Evolutionary conservation across 768 basidiomycete genomes (phyloP).

Genomic region (Collybia sp.): DNA sequence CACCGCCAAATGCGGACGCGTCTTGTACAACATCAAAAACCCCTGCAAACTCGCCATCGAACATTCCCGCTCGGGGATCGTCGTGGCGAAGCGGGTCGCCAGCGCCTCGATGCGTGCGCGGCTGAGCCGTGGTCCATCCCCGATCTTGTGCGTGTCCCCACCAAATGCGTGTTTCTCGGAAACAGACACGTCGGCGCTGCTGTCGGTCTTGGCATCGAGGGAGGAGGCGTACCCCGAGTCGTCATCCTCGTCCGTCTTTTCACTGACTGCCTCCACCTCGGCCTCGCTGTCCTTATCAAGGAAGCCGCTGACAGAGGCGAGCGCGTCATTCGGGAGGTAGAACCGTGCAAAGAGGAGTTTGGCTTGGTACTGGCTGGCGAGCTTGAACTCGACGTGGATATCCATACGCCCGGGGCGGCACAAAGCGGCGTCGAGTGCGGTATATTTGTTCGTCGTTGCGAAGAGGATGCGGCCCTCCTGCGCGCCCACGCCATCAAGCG

Average conservation of each 20-base stretch:
- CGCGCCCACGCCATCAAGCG: slow-evolving; percentile 63
- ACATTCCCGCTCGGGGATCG: slow-evolving; percentile 31
- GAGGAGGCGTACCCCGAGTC: neutral
- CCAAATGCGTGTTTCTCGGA: neutral
- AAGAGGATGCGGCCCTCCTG: slow-evolving; percentile 68
- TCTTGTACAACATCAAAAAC: slow-evolving; percentile 59
- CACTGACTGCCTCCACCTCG: slow-evolving; percentile 15
- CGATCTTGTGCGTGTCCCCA: slow-evolving; percentile 20
- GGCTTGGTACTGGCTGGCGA: slow-evolving; percentile 56
- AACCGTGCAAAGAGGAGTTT: slow-evolving; percentile 55
- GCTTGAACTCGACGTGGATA: slow-evolving; percentile 58
- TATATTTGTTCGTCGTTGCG: slow-evolving; percentile 67
- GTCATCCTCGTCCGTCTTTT: slow-evolving; percentile 1
- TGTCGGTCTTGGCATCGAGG: neutral
- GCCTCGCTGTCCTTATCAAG: slow-evolving; percentile 15
- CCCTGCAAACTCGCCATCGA: slow-evolving; percentile 35
- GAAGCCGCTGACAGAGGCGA: slow-evolving; percentile 9
- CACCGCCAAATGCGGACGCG: slow-evolving; percentile 45
- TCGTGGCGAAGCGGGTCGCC: slow-evolving; percentile 42
- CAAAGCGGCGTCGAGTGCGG: slow-evolving; percentile 56
- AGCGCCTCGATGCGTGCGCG: slow-evolving; percentile 28
- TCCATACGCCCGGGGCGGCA: slow-evolving; percentile 69
- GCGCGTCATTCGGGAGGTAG: slow-evolving; percentile 35
- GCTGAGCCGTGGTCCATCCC: slow-evolving; percentile 29
- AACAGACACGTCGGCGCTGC: neutral